Evolutionary conservation across 352 stramenopile species (phyloP).

Genomic region (Globisporangium rhizosaccharum): DNA sequence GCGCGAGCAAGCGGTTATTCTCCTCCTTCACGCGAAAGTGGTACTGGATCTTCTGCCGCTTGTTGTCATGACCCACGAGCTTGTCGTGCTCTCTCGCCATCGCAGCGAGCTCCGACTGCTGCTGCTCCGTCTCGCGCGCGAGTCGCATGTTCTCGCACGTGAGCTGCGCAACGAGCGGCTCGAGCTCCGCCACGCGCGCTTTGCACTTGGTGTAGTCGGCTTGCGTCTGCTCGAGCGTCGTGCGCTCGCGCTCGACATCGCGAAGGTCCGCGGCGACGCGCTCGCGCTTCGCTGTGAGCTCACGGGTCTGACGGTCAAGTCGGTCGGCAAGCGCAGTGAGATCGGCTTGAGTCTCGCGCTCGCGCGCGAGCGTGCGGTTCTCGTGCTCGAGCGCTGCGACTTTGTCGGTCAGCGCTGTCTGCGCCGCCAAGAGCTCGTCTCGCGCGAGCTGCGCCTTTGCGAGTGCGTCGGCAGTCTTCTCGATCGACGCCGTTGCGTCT

Average conservation of each 20-base stretch:
- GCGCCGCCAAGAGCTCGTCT: neutral
- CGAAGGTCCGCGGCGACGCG: conserved; percentile 18
- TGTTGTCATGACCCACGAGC: conserved; percentile 75
- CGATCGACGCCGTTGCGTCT: neutral
- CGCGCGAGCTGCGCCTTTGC: neutral
- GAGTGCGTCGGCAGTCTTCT: neutral
- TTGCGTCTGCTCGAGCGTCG: neutral
- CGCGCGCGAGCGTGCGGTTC: neutral
- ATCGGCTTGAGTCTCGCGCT: conserved; percentile 6
- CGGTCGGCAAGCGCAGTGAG: conserved; percentile 16
- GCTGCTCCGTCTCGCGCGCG: conserved; percentile 23
- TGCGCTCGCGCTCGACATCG: conserved; percentile 21
- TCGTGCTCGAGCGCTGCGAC: neutral
- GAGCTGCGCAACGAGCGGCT: neutral
- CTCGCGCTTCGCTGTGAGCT: conserved; percentile 19
- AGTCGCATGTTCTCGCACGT: conserved; percentile 7
- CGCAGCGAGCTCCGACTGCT: conserved; percentile 37
- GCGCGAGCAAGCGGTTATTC: conserved; percentile 68
- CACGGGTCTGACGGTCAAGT: conserved; percentile 13
- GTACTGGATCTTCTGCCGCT: conserved; percentile 79
- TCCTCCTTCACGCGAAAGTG: conserved; percentile 80
- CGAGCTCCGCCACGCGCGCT: neutral
- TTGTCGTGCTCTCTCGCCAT: conserved; percentile 57
- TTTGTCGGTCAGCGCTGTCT: neutral
- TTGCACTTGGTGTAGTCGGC: neutral